Evolutionary conservation across 106 monocot species (phyloP).

Genomic region (Triglochin maritima): DNA sequence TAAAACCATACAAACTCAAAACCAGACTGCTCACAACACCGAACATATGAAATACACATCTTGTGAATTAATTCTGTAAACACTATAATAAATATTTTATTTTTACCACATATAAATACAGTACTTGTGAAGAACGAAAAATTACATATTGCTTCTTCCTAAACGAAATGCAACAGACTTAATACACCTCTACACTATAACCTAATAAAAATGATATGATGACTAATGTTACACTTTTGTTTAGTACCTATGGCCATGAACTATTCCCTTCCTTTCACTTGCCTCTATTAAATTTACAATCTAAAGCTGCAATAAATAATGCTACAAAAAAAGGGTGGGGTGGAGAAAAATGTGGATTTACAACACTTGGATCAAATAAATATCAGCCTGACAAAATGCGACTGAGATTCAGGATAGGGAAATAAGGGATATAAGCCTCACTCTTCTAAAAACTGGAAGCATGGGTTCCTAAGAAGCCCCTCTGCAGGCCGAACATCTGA

Average conservation of each 20-base stretch:
- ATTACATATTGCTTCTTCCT: too few relatives aligned
- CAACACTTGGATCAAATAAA: slow-evolving; percentile 1
- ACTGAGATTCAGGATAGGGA: not conserved
- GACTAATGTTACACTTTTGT: too few relatives aligned
- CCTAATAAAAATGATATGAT: too few relatives aligned
- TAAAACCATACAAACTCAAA: too few relatives aligned
- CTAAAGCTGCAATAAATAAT: slow-evolving; percentile 3
- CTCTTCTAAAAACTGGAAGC: slow-evolving; percentile 76
- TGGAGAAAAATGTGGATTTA: slow-evolving; percentile 17
- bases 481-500: slow-evolving; percentile 44
- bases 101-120: too few relatives aligned
- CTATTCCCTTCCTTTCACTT: not conserved
- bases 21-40: too few relatives aligned
- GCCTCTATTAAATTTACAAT: slow-evolving; percentile 1
- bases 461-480: slow-evolving; percentile 47
- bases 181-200: too few relatives aligned
- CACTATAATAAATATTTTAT: too few relatives aligned
- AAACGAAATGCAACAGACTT: too few relatives aligned
- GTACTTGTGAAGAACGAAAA: too few relatives aligned
- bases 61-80: too few relatives aligned
- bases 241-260: not conserved
- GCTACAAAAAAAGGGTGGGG: slow-evolving; percentile 6
- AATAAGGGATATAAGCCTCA: slow-evolving; percentile 24
- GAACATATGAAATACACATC: too few relatives aligned
- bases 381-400: not conserved